Evolutionary conservation across 208 protist genomes (phyloP), one percentile per base, ranked within the genome.

Genomic region (Leishmania arabica): DNA sequence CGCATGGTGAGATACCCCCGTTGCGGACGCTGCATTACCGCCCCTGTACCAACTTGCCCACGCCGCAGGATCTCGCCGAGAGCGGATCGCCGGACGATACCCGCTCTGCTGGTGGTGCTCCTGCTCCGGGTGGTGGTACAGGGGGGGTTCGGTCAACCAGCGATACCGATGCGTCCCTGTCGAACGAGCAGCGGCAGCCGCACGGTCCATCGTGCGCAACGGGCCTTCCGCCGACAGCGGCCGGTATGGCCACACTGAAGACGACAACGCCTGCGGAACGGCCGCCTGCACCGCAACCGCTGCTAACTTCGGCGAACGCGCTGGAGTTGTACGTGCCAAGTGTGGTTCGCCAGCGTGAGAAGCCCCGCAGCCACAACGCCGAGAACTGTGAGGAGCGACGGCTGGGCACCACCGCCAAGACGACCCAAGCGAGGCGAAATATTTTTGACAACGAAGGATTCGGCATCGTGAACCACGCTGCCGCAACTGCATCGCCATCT

Each of bases 301-400:
- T 40, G 71, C 17, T 40, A 27, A 42, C 15, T 5, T 34, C 53
- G 37, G 58, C 15, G 21, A 60, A 31, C 5, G 49, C 42, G 17
- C 37, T 85, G 24, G 24, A 72, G 60, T 74, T 85, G 13, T 81
- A 78, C 56, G 70, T 80, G 21, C 81, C 81, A 5, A 74, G 53
- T 15, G 77, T 85, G 1, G 72, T 65, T 24, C 81, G 66, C 9
- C 58, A 73, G 17, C 81, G 62, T 15, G 69, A 77, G 51, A 70
- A 31, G 64, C n/a, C 42, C n/a, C 31, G 72, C 72, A 5, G 72
- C 31, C 13, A 58, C 51, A 58, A 5, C 40, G 72, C 7, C 17
- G 42, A 54, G 27, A 11, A 21, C 15, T 34, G 2, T 21, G 69
- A 51, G 24, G 45, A 9, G 24, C 66, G 24, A 11, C 11, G 40